Conservation (phyloP, 2,329 filamentous ascomycete species). For the Aspergillus intermedius region DNA sequence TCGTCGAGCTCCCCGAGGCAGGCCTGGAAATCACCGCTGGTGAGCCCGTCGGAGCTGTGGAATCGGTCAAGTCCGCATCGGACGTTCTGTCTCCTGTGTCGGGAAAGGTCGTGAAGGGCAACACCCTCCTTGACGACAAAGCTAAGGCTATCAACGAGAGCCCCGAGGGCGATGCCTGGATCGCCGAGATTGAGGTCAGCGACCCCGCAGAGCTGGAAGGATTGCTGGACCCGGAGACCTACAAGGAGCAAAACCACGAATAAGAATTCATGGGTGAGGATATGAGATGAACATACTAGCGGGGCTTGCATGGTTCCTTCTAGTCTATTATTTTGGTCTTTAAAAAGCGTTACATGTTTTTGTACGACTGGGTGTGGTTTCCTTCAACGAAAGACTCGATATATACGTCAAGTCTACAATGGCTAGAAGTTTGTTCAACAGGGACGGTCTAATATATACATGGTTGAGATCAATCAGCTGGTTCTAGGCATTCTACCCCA, state of each 20-base stretch:
- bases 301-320: conserved; percentile 1
- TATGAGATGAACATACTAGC: conserved; percentile 2
- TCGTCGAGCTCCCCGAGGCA: conserved; percentile 79
- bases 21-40: conserved; percentile 64
- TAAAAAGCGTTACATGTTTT: conserved; percentile 4
- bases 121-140: conserved; percentile 71
- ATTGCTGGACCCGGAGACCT: conserved; percentile 71
- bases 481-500: neutral
- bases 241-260: conserved; percentile 61
- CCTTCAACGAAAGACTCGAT: conserved; percentile 19
- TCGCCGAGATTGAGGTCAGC: conserved; percentile 75
- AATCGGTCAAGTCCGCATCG: conserved; percentile 97
- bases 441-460: conserved; percentile 5
- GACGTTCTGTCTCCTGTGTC: conserved; percentile 87
- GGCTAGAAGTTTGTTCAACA: conserved; percentile 18
- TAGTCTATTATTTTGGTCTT: conserved; percentile 1
- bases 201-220: conserved; percentile 64
- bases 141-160: conserved; percentile 83
- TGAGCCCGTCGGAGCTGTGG: conserved; percentile 86
- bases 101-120: conserved; percentile 69
- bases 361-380: neutral
- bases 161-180: conserved; percentile 87
- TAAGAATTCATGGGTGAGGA: conserved; percentile 34
- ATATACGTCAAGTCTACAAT: conserved; percentile 10
- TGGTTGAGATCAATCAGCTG: neutral